Evolutionary conservation across 2,329 filamentous ascomycete genomes (phyloP).

Genomic region (Trichoderma pleuroti): DNA sequence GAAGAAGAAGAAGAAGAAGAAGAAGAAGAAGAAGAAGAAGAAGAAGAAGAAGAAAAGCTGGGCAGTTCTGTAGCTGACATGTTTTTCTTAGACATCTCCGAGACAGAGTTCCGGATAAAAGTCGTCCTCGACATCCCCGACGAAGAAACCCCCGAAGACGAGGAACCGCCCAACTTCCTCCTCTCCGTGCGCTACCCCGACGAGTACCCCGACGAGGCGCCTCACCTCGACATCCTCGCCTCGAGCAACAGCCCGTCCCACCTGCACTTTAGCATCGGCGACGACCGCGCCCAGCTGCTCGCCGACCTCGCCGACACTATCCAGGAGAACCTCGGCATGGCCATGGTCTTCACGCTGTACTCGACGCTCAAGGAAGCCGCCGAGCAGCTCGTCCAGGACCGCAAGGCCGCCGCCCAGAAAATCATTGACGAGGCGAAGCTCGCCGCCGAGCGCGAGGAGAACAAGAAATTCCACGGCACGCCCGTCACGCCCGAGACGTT

Average conservation of each 20-base stretch:
- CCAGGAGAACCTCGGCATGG: slow-evolving; percentile 92
- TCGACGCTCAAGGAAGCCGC: slow-evolving; percentile 84
- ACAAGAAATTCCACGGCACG: slow-evolving; percentile 92
- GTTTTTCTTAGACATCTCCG: slow-evolving; percentile 70
- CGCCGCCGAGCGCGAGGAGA: slow-evolving; percentile 81
- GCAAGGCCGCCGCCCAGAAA: slow-evolving; percentile 62
- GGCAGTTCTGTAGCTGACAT: background rate
- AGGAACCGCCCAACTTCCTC: slow-evolving; percentile 64
- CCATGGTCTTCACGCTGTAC: slow-evolving; percentile 92
- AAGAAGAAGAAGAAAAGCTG: background rate
- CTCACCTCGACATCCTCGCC: slow-evolving; percentile 73
- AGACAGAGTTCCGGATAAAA: slow-evolving; percentile 81
- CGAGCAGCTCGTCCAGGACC: slow-evolving; percentile 76
- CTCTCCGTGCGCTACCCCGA: slow-evolving; percentile 88
- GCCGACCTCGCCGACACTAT: slow-evolving; percentile 69
- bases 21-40: too few species aligned
- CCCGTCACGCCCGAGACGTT: slow-evolving; percentile 86
- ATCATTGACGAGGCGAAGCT: slow-evolving; percentile 52
- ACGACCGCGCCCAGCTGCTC: slow-evolving; percentile 74
- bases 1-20: too few species aligned
- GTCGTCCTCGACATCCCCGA: slow-evolving; percentile 76
- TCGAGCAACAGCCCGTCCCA: slow-evolving; percentile 67
- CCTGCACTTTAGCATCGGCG: slow-evolving; percentile 71
- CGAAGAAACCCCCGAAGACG: slow-evolving; percentile 58
- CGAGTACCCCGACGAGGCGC: slow-evolving; percentile 83